Evolutionary conservation across 768 basidiomycete species (phyloP).

Genomic region (Tricholoma hemisulphureum): DNA sequence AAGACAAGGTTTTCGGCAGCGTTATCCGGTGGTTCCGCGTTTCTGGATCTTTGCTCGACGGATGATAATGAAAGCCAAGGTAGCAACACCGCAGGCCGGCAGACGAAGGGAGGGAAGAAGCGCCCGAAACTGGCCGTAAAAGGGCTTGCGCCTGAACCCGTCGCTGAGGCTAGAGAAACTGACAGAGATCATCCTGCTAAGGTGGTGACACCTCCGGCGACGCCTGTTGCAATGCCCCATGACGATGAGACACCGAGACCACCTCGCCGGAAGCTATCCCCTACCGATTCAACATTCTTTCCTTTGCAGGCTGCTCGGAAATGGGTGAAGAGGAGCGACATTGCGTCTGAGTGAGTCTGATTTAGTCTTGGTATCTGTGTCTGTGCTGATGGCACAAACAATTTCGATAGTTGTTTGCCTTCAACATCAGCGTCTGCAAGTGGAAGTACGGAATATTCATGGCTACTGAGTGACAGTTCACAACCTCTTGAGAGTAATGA

Average conservation of each 20-base stretch:
- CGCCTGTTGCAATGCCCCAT: neutral
- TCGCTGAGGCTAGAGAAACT: neutral
- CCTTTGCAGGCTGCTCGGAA: neutral
- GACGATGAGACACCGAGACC: constrained; percentile 14
- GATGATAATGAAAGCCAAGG: neutral
- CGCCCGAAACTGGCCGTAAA: neutral
- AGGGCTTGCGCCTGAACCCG: neutral
- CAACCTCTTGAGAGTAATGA: constrained; percentile 6
- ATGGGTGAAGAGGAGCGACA: neutral
- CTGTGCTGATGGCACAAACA: neutral
- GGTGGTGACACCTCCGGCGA: neutral
- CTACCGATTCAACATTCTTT: neutral
- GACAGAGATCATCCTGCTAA: neutral
- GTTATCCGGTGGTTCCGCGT: neutral
- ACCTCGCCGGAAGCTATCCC: neutral
- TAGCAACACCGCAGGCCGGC: neutral
- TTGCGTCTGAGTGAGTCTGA: neutral
- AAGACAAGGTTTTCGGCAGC: neutral
- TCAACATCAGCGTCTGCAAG: neutral
- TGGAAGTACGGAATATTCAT: constrained; percentile 10
- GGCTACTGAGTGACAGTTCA: constrained; percentile 29
- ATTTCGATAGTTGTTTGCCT: neutral
- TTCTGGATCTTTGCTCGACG: constrained; percentile 3
- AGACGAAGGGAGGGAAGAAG: neutral
- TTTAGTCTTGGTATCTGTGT: neutral